These are phyloP conservation scores for Cyclocybe cylindracea DNA, from an alignment of 768 basidiomycete genomes.

Conservation along the genomic window DNA sequence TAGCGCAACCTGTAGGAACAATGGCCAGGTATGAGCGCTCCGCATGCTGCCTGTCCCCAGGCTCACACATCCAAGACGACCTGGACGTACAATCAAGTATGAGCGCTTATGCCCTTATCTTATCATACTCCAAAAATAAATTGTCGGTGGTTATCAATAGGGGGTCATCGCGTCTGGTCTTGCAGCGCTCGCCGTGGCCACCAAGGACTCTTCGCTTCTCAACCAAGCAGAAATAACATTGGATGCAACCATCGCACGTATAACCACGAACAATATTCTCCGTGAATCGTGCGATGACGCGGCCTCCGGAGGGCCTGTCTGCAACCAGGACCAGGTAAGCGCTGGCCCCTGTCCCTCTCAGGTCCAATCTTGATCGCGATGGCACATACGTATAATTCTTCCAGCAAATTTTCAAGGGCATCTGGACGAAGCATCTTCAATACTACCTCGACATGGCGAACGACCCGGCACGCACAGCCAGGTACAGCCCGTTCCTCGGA, in stretches of 20 bases:
- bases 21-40: conserved; percentile 36
- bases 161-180: conserved; percentile 58
- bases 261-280: conserved; percentile 43
- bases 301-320: conserved; percentile 34
- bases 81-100: conserved; percentile 62
- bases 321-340: conserved; percentile 47
- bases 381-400: neutral
- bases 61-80: conserved; percentile 38
- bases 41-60: neutral
- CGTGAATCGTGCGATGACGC: conserved; percentile 56
- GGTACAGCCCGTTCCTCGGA: conserved; percentile 41
- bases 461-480: conserved; percentile 39
- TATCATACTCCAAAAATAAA: neutral
- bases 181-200: conserved; percentile 43
- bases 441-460: conserved; percentile 50
- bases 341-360: neutral
- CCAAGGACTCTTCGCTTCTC: conserved; percentile 37
- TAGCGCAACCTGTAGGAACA: conserved; percentile 37
- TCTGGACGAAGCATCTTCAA: conserved; percentile 54
- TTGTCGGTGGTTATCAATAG: conserved; percentile 22
- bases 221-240: conserved; percentile 53
- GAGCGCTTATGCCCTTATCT: neutral
- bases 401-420: conserved; percentile 50
- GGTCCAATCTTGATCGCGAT: neutral
- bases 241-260: conserved; percentile 44